Conservation (phyloP, 2,329 filamentous ascomycete genomes). For the Ophiocordyceps sinensis region DNA sequence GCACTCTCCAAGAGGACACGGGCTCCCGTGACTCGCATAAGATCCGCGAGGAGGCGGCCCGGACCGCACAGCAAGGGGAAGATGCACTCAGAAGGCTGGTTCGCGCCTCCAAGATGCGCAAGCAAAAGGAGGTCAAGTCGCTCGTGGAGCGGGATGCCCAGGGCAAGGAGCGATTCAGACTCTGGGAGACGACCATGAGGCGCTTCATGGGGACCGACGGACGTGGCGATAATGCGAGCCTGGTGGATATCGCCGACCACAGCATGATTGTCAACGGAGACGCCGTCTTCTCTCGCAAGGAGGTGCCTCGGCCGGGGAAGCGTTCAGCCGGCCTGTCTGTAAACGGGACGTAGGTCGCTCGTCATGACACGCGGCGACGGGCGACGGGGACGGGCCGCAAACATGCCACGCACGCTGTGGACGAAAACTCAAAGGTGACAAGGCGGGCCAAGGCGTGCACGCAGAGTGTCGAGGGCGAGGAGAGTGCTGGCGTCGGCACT, state of each 20-base stretch:
- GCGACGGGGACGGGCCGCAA: neutral
- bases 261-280: conserved; percentile 52
- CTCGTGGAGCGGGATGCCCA: conserved; percentile 36
- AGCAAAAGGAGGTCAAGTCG: conserved; percentile 47
- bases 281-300: conserved; percentile 35
- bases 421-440: neutral
- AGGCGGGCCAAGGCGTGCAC: neutral
- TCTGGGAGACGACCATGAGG: conserved; percentile 49
- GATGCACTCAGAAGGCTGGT: conserved; percentile 45
- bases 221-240: conserved; percentile 17
- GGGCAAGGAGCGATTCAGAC: conserved; percentile 39
- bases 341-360: conserved; percentile 5
- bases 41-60: conserved; percentile 43
- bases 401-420: neutral
- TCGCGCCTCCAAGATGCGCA: conserved; percentile 47
- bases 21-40: conserved; percentile 36
- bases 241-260: conserved; percentile 42
- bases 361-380: neutral
- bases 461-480: too few relatives aligned
- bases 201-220: conserved; percentile 28
- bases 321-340: conserved; percentile 15
- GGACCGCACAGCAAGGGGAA: conserved; percentile 46
- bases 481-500: too few relatives aligned
- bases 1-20: conserved; percentile 37
- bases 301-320: conserved; percentile 32